Base-by-base conservation (phyloP, 495 filamentous ascomycete genomes). In the Aspergillus taichungensis region DNA sequence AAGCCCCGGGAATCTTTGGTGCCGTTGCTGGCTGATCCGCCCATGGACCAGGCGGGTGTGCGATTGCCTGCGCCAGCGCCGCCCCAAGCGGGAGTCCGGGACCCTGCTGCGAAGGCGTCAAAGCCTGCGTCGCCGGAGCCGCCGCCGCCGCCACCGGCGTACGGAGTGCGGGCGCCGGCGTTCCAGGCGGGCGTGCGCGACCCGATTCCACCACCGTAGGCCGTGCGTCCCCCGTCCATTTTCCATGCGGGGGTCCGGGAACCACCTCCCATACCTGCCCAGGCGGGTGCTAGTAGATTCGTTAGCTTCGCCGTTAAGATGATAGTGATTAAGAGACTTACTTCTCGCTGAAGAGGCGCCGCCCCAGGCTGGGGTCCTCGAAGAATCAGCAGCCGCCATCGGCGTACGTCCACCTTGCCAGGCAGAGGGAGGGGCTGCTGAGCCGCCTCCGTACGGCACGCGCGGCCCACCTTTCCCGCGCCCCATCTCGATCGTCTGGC, bases 241-340 rank as follows among this genome's bases (percentile, higher is more conserved):
- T 81, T 83, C 87, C 87, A 91, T 6, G 84, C 82, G 3, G 87
- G 87, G 3, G 87, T 92, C 37, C 87, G 79, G 36, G 63, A 59
- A 11, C 64, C 59, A 40, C 78, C 77, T 34, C 69, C 73, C 39
- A 79, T 72, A 41, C 67, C 69, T 42, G 66, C 65, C 77, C 77
- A 80, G 31, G 82, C 82, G 60, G 78, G 78, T 49, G 80, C 76
- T 69, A 57, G 37, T 38, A 37, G 12, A 27, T 39, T 30, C 36
- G 55, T 55, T 57, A 51, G 37, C 38, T 37, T 3, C 14, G 34
- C 14, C 4, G 7, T 18, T 11, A 27, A n/a, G 38, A 8, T 28
- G 9, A 40, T 13, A 10, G 14, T 37, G 24, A 13, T 5, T 8
- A 6, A 5, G 18, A 39, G 32, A 69, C 74, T 76, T 77, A 82